Evolutionary conservation across 257 asterid genomes (phyloP).

Genomic region (Lithospermum erythrorhizon): DNA sequence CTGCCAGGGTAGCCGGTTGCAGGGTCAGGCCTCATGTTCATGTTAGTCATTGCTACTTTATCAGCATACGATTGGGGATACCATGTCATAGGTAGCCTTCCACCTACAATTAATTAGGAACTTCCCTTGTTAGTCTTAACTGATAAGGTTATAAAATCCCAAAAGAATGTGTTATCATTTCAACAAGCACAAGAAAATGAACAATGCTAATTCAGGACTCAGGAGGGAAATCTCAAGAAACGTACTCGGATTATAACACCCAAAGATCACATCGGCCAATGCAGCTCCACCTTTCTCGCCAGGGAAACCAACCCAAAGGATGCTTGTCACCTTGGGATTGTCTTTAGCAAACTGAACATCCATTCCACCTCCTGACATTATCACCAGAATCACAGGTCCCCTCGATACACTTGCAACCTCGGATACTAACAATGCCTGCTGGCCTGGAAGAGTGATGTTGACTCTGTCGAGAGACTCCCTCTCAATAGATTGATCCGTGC

Average conservation of each 20-base stretch:
- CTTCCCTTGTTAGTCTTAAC: not conserved
- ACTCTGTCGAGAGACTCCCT: constrained; percentile 49
- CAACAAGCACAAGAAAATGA: no score
- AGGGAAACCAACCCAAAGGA: constrained; percentile 83
- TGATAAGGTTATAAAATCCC: not conserved
- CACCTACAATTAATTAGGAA: constrained; percentile 33
- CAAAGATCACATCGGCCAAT: constrained; percentile 53
- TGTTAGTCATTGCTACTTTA: constrained; percentile 67
- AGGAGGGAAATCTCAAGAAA: not conserved
- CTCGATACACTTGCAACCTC: constrained; percentile 55
- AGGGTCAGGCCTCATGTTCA: constrained; percentile 76
- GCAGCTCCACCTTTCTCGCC: constrained; percentile 93
- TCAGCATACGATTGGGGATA: constrained; percentile 49
- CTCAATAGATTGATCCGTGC: constrained; percentile 60
- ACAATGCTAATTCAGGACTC: not conserved
- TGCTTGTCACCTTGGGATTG: constrained; percentile 52
- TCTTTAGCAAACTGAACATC: constrained; percentile 56
- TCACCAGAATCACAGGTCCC: constrained; percentile 57
- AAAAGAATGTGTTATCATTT: not conserved
- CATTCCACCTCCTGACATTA: constrained; percentile 64
- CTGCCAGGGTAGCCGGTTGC: constrained; percentile 64
- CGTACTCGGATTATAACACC: constrained; percentile 73
- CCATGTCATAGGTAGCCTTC: constrained; percentile 77
- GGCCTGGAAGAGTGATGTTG: constrained; percentile 57
- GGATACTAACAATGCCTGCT: constrained; percentile 44